Evolutionary conservation across 352 stramenopile genomes (phyloP).

Genomic region (Phytophthora macrochlamydospora): DNA sequence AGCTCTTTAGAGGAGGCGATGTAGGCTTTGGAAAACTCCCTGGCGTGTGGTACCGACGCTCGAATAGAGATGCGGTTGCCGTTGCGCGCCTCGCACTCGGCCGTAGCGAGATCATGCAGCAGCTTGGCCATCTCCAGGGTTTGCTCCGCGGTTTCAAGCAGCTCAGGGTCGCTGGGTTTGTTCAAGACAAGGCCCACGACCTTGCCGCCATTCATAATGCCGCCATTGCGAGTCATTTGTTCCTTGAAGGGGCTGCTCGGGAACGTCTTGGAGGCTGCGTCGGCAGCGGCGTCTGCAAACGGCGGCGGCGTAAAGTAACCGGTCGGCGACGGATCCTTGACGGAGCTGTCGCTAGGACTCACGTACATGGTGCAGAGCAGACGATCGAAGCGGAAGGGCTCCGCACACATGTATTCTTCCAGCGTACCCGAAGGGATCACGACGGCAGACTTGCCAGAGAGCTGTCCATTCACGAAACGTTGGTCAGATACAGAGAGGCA

Average conservation of each 20-base stretch:
- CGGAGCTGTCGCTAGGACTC: conserved; percentile 35
- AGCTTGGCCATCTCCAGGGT: conserved; percentile 80
- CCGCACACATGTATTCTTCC: conserved; percentile 57
- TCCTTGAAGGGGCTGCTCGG: conserved; percentile 54
- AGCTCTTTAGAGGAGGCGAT: conserved; percentile 73
- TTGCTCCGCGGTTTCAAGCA: conserved; percentile 68
- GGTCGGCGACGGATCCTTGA: conserved; percentile 23
- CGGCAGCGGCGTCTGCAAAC: conserved; percentile 16
- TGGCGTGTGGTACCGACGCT: conserved; percentile 43
- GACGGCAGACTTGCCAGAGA: conserved; percentile 25
- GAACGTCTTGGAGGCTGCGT: conserved; percentile 20
- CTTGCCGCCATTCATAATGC: conserved; percentile 49
- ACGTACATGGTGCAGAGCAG: conserved; percentile 52
- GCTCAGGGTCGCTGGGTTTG: conserved; percentile 43
- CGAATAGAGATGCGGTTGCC: conserved; percentile 70
- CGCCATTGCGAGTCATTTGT: conserved; percentile 57
- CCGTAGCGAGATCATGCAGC: conserved; percentile 71
- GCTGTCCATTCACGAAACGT: conserved; percentile 11
- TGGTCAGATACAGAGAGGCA: background rate
- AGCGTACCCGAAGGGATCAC: conserved; percentile 52
- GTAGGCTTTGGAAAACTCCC: conserved; percentile 76
- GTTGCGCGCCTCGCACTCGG: conserved; percentile 65
- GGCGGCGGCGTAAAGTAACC: conserved; percentile 23
- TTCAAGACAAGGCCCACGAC: conserved; percentile 40
- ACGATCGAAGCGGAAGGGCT: conserved; percentile 53